Conservation (phyloP, 176 grass and related monocot genomes). For the Olyra latifolia region DNA sequence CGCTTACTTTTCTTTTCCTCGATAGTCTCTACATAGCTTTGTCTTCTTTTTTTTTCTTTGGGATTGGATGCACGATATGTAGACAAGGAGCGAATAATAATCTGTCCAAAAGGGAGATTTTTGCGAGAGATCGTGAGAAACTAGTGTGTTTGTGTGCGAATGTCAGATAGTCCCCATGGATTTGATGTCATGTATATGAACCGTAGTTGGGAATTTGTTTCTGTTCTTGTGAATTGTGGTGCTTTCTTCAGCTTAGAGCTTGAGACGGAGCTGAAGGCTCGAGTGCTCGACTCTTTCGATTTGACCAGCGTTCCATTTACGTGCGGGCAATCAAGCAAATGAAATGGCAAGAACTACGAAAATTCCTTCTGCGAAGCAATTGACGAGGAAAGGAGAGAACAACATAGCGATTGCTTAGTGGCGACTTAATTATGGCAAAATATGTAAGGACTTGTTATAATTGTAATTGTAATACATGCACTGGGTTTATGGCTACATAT, state of each 20-base stretch:
- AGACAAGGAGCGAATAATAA: neutral
- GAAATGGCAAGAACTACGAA: too few species aligned
- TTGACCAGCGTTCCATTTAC: neutral
- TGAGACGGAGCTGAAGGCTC: neutral
- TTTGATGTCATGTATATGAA: too few species aligned
- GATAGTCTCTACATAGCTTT: neutral
- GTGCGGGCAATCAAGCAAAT: neutral
- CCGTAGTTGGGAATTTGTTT: too few species aligned
- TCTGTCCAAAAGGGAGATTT: conserved; percentile 26
- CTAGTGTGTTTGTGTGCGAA: neutral
- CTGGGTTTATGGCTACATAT: too few species aligned
- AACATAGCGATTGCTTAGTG: neutral
- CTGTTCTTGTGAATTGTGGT: neutral
- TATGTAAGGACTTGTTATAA: too few species aligned
- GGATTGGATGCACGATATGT: conserved; percentile 14
- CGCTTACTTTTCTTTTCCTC: neutral
- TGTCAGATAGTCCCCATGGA: neutral
- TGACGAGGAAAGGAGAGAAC: neutral
- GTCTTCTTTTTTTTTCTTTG: neutral
- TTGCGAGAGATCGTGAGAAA: neutral
- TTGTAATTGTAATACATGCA: too few species aligned
- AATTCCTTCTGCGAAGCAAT: neutral
- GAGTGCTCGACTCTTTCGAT: neutral
- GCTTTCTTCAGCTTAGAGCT: neutral
- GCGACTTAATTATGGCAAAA: neutral